These are phyloP conservation scores for Arthrocladium fulminans DNA, from an alignment of 2,329 filamentous ascomycete genomes.

Conservation along the genomic window DNA sequence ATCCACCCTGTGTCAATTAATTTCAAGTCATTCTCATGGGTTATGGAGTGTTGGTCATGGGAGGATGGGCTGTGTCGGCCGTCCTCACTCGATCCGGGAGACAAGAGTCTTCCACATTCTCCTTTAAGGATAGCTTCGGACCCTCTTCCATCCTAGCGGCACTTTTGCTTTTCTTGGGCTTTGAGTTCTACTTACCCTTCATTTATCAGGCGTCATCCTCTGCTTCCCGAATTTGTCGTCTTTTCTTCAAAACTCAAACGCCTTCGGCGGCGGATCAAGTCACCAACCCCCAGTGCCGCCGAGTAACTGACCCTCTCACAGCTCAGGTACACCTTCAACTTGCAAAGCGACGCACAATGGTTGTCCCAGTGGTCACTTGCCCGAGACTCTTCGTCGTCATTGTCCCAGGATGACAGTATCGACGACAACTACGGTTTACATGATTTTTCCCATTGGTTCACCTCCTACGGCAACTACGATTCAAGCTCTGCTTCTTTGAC, in stretches of 20 bases:
- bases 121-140: no score
- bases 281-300: slow-evolving; percentile 15
- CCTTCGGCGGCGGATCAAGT: slow-evolving; percentile 6
- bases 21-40: no score
- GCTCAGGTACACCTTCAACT: slow-evolving; percentile 11
- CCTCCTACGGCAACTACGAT: slow-evolving; percentile 16
- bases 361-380: slow-evolving; percentile 5
- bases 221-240: slow-evolving; percentile 1
- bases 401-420: slow-evolving; percentile 17
- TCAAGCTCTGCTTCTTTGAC: slow-evolving; percentile 12
- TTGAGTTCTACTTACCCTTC: slow-evolving; percentile 6
- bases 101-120: no score
- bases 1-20: no score
- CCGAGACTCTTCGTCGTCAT: slow-evolving; percentile 5
- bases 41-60: no score
- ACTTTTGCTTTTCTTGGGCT: slow-evolving; percentile 5
- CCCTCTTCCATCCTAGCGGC: not conserved
- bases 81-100: no score
- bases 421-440: slow-evolving; percentile 14
- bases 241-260: not conserved
- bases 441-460: slow-evolving; percentile 15
- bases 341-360: slow-evolving; percentile 19
- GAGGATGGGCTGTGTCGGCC: no score
- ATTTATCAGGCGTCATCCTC: slow-evolving; percentile 9
- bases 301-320: slow-evolving; percentile 2